Evolutionary conservation across 805 yeast genomes (phyloP), one percentile per base, ranked within the genome.

Genomic region (Ogataea sp.): DNA sequence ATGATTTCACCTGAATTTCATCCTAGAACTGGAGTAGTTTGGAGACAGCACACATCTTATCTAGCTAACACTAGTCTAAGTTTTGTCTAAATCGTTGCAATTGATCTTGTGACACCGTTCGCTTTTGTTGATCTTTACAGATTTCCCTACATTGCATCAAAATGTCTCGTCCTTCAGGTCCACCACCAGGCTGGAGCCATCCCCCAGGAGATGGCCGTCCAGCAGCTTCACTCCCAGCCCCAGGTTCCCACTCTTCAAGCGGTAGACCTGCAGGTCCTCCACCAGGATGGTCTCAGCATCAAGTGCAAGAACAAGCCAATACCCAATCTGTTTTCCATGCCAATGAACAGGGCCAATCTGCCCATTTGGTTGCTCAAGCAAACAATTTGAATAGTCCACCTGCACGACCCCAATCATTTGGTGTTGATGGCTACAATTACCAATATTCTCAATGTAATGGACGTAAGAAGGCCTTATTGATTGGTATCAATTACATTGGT

Each of bases 401-500:
- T 7, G 36, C 49, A 3, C 39, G 38, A 18, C 51, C 51, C 2
- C 51, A 47, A 25, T 40, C 44, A 16, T 47, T 47, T 40, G 51
- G 51, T 23, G 50, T 47, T 32, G 30, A 45, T 11, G 49, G 47
- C 11, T 61, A 62, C 50, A 59, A 56, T 23, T 75, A 59, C 56
- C 34, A 35, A 15, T 39, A 39, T 25, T 39, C 41, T 20, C 20
- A 36, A 21, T 39, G 41, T 39, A 79, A 78, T 59, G 89, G 89
- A 16, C 64, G 64, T 29, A 70, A 78, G 37, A 82, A 83, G 55
- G 89, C 88, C 2, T 56, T 83, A 43, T 55, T 34, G 9, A 18
- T 34, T 16, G 37, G 37, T 34, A 77, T 80, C 53, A 83, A 83
- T 59, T 83, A 83, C 58, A 63, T 71, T 43, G 85, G 85, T 13